Conservation (phyloP, 2,329 filamentous ascomycete genomes). For the Fusarium avenaceum region DNA sequence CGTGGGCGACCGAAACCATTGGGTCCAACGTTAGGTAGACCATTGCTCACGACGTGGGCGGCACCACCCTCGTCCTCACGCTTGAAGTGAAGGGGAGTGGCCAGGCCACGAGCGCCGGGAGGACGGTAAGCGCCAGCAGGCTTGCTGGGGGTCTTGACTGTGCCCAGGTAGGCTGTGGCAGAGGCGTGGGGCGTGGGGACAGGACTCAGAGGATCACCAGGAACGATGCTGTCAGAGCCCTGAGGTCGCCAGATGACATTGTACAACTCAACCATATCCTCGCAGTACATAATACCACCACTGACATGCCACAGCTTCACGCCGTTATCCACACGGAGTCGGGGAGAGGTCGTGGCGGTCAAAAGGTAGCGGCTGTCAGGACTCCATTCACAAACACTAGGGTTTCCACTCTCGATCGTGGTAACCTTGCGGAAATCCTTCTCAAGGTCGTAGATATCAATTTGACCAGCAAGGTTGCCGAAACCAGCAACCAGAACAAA, state of each 20-base stretch:
- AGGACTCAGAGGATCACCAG: conserved; percentile 78
- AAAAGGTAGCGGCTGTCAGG: conserved; percentile 95
- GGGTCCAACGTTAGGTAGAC: conserved; percentile 74
- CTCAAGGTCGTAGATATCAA: conserved; percentile 96
- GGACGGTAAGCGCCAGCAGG: conserved; percentile 97
- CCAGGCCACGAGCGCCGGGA: conserved; percentile 88
- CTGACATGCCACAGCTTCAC: conserved; percentile 94
- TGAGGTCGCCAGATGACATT: conserved; percentile 90
- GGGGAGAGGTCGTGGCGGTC: conserved; percentile 96
- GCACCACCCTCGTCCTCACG: conserved; percentile 96
- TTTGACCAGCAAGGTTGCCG: conserved; percentile 96
- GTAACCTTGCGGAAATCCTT: conserved; percentile 93
- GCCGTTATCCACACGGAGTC: conserved; percentile 95
- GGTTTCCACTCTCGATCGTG: conserved; percentile 95
- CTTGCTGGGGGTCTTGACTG: conserved; percentile 94
- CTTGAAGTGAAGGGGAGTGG: conserved; percentile 94
- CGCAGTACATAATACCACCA: conserved; percentile 91
- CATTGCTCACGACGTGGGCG: conserved; percentile 85
- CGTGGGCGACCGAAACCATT: conserved; percentile 86
- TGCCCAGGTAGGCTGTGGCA: conserved; percentile 83
- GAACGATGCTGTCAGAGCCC: conserved; percentile 67
- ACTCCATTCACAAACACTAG: conserved; percentile 97
- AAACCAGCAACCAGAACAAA: conserved; percentile 96
- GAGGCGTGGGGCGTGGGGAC: conserved; percentile 86
- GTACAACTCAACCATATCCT: conserved; percentile 95